Conservation (phyloP, 78 protist genomes). For the Speleostelium caveatum region DNA sequence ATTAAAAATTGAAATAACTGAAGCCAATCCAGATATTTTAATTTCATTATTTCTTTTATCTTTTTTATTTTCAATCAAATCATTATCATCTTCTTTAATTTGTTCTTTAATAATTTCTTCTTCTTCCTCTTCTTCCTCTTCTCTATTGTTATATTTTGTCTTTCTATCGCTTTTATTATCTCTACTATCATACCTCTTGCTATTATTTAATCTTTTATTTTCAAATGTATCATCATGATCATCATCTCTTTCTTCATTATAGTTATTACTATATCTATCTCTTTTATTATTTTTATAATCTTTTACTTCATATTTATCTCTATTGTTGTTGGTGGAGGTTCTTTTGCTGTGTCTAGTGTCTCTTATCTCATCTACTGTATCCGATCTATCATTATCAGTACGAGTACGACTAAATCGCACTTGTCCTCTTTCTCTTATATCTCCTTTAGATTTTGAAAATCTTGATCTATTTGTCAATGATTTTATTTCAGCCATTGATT, state of each 20-base stretch:
- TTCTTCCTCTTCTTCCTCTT: not conserved
- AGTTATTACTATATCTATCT: not conserved
- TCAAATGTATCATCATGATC: not conserved
- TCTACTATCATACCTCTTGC: not conserved
- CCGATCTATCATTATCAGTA: not conserved
- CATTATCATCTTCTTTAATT: not conserved
- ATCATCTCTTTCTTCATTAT: too few species aligned
- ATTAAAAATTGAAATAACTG: slow-evolving; percentile 18
- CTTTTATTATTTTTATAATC: too few species aligned
- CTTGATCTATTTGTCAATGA: too few species aligned
- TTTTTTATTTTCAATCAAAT: not conserved
- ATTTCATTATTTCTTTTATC: slow-evolving; percentile 4
- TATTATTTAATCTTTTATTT: too few species aligned
- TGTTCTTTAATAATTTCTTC: not conserved
- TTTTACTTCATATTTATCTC: not conserved
- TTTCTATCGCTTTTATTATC: too few species aligned
- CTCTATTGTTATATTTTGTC: not conserved
- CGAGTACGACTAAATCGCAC: too few species aligned
- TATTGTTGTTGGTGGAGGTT: not conserved
- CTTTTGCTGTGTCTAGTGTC: not conserved
- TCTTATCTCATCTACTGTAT: not conserved
- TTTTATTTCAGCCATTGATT: too few species aligned
- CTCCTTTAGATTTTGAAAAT: too few species aligned
- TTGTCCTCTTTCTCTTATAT: too few species aligned
- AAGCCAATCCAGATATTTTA: not conserved